Evolutionary conservation across 495 filamentous ascomycete species (phyloP).

Genomic region (Aspergillus saccharolyticus): DNA sequence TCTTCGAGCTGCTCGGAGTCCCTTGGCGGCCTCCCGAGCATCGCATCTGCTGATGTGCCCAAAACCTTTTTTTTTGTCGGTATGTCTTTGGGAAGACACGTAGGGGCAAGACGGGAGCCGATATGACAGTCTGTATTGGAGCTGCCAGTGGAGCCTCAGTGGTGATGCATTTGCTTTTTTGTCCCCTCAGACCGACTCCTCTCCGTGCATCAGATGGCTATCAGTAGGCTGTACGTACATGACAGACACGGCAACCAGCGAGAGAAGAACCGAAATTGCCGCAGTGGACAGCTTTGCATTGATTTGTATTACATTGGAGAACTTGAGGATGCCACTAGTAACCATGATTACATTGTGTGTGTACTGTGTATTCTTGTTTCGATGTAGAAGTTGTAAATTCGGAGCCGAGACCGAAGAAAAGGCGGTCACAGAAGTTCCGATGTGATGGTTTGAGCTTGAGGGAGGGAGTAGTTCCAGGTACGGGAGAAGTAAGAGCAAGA

Average conservation of each 20-base stretch:
- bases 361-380: neutral
- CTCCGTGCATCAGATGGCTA: conserved; percentile 7
- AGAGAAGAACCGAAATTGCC: conserved; percentile 4
- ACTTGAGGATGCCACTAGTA: neutral
- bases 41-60: conserved; percentile 59
- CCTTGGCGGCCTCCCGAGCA: conserved; percentile 82
- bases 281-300: neutral
- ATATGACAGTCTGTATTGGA: conserved; percentile 16
- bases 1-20: conserved; percentile 82
- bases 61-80: conserved; percentile 3
- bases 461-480: no score
- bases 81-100: conserved; percentile 6
- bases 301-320: neutral
- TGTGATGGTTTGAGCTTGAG: no score
- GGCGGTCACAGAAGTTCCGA: neutral
- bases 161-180: conserved; percentile 8
- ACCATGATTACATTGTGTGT: neutral
- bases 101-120: conserved; percentile 1
- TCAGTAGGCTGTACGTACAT: neutral
- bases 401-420: neutral
- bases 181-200: conserved; percentile 15
- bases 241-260: neutral
- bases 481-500: no score
- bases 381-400: neutral
- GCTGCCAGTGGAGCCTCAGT: conserved; percentile 1